A percentile compares a stretch with the other conserved stretches of the same genome.
These are phyloP conservation scores for Trichoderma arundinaceum DNA, from an alignment of 2,329 filamentous ascomycete species.

Conservation along the genomic window DNA sequence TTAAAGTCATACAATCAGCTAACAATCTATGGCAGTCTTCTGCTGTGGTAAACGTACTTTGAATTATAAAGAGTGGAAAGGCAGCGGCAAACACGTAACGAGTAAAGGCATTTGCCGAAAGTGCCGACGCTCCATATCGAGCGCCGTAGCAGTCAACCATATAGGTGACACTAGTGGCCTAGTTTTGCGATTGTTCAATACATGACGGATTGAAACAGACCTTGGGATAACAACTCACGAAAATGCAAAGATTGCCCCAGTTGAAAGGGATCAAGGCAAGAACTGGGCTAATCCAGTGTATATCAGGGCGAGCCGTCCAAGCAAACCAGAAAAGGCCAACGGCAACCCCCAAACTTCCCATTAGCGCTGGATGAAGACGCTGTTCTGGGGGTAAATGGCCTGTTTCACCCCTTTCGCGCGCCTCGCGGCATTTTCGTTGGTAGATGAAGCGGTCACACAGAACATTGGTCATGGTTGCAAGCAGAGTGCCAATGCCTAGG, in stretches of 20 bases:
- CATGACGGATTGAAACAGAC: neutral
- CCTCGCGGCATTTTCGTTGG: neutral
- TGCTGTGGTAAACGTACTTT: slow-evolving; percentile 8
- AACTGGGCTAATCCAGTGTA: slow-evolving; percentile 34
- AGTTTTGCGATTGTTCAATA: neutral
- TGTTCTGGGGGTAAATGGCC: slow-evolving; percentile 32
- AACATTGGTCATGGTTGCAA: slow-evolving; percentile 27
- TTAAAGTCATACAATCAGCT: slow-evolving; percentile 13
- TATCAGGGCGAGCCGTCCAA: neutral
- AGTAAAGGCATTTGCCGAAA: slow-evolving; percentile 52
- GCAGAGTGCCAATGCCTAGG: slow-evolving; percentile 30
- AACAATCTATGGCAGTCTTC: neutral
- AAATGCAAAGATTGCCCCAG: slow-evolving; percentile 30
- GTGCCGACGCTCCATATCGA: slow-evolving; percentile 32
- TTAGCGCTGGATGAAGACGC: slow-evolving; percentile 34
- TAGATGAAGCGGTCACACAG: slow-evolving; percentile 32
- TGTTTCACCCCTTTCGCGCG: neutral
- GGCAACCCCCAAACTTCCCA: slow-evolving; percentile 34
- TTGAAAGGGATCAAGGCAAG: slow-evolving; percentile 34
- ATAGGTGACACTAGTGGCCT: slow-evolving; percentile 32
- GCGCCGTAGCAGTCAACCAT: slow-evolving; percentile 36
- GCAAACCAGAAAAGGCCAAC: slow-evolving; percentile 36
- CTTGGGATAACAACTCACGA: slow-evolving; percentile 14
- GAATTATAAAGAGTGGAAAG: slow-evolving; percentile 53
- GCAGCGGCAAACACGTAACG: slow-evolving; percentile 49